Evolutionary conservation across 2,329 filamentous ascomycete genomes (phyloP), one percentile per base, ranked within the genome.

Genomic region (Aschersonia sp.): DNA sequence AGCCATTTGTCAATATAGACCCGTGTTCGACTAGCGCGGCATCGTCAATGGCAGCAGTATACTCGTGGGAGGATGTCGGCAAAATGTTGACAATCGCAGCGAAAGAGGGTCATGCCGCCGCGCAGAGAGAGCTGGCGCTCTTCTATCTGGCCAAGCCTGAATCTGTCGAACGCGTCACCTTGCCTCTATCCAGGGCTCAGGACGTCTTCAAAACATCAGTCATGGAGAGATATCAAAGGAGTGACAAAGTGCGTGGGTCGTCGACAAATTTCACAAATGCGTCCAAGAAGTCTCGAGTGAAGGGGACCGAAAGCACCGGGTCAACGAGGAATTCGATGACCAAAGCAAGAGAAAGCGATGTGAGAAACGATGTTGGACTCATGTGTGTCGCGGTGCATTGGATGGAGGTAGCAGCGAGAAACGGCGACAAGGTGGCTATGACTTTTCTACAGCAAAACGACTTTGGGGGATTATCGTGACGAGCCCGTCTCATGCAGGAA

Each of bases 321-420:
- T 47, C 53, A 47, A 55, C 54, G 44, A 54, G 55, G 31, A 53
- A 58, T 29, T 50, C 56, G 31, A 51, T 51, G 40, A 9, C 50
- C 32, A 57, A 56, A 40, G 62, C 62, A 44, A 65, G 64, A 47
- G 67, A 71, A 45, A 68, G 68, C 20, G 65, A 77, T 50, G 72
- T 77, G 38, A 64, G 87, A 54, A 89, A 82, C 51, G 88, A 96
- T 61, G 86, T 87, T 2, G 84, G 84, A 47, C 80, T 89, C 42
- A 92, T 97, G 85, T 96, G 89, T 58, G 79, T 95, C 49, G 91
- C 91, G 7, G 82, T 94, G 65, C 91, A 97, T 70, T 97, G 91
- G 89, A 96, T 97, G 89, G 87, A 91, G 67, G 73, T 86, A 54
- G 89, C 86, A 40, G 85, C 87, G 56, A 76, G 77, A 48, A 89